Percentiles rank a stretch among this genome's conserved stretches.
These are phyloP conservation scores for Exsudoporus floridanus DNA, from an alignment of 1,284 basidiomycete species.

Conservation along the genomic window DNA sequence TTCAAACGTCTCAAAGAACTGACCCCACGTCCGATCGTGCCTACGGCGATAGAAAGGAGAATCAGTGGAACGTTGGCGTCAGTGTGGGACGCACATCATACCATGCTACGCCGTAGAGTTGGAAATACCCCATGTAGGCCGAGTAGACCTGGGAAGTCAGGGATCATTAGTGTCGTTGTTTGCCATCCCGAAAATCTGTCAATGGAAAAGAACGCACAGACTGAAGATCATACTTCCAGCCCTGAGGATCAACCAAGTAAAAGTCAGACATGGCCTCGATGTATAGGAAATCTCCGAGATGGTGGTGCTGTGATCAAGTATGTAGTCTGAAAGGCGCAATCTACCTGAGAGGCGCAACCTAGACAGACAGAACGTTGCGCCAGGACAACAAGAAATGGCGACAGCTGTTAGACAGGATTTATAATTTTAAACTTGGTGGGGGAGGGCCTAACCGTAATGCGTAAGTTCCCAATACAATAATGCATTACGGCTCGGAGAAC, in stretches of 20 bases:
- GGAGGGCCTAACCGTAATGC: conserved; percentile 11
- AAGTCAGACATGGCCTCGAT: conserved; percentile 56
- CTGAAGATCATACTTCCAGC: conserved; percentile 84
- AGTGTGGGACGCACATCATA: conserved; percentile 33
- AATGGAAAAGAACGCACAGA: conserved; percentile 53
- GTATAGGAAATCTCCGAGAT: neutral
- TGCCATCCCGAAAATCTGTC: neutral
- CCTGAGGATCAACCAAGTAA: conserved; percentile 71
- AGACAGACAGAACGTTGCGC: neutral
- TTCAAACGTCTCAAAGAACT: conserved; percentile 78
- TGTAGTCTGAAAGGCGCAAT: neutral
- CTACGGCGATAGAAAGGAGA: conserved; percentile 35
- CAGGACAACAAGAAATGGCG: neutral
- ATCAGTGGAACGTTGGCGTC: conserved; percentile 4
- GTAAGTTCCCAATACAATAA: conserved; percentile 14
- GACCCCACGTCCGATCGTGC: conserved; percentile 82
- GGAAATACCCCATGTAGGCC: conserved; percentile 82
- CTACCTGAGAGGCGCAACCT: no score
- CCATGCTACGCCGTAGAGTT: conserved; percentile 73
- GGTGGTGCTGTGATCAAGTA: neutral
- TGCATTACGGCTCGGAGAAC: conserved; percentile 16
- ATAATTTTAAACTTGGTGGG: conserved; percentile 21
- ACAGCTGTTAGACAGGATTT: conserved; percentile 4
- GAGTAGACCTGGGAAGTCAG: conserved; percentile 62
- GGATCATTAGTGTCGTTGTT: neutral